A percentile compares a stretch with the other conserved stretches of the same genome.
phyloP scores from a whole-genome alignment of 192 early-diverging fungal genomes.

The Podila clonocystis region DNA sequence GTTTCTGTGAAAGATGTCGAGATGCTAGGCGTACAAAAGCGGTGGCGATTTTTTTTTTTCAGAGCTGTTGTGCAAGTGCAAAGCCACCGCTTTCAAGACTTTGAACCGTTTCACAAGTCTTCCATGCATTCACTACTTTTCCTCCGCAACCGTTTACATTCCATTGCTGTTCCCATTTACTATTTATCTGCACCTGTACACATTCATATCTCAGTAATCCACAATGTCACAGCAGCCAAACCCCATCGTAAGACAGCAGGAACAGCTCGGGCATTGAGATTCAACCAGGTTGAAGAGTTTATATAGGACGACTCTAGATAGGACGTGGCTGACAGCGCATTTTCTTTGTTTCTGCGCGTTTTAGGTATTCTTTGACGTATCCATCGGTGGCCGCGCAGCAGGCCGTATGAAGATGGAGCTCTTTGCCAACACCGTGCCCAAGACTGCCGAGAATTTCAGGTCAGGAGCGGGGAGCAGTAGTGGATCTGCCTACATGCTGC shows the following conservation, averaged over 20 bases:
- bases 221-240: conserved; percentile 40
- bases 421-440: conserved; percentile 76
- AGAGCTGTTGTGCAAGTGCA: too few relatives aligned
- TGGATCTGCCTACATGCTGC: not conserved
- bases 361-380: conserved; percentile 80
- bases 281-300: not conserved
- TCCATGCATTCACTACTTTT: too few relatives aligned
- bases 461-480: conserved; percentile 10
- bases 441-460: conserved; percentile 86
- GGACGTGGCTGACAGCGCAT: not conserved
- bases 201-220: not conserved
- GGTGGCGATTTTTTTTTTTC: too few relatives aligned
- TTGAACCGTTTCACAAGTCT: too few relatives aligned
- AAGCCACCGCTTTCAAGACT: too few relatives aligned
- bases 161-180: not conserved
- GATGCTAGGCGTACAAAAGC: too few relatives aligned
- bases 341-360: not conserved
- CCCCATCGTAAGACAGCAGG: conserved; percentile 25
- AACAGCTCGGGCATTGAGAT: not conserved
- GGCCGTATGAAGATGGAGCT: conserved; percentile 79
- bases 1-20: too few relatives aligned
- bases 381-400: conserved; percentile 71
- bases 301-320: not conserved
- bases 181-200: not conserved
- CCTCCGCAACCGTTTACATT: not conserved